phyloP scores from a whole-genome alignment of 2,329 filamentous ascomycete genomes.

The Scleromitrula shiraiana region DNA sequence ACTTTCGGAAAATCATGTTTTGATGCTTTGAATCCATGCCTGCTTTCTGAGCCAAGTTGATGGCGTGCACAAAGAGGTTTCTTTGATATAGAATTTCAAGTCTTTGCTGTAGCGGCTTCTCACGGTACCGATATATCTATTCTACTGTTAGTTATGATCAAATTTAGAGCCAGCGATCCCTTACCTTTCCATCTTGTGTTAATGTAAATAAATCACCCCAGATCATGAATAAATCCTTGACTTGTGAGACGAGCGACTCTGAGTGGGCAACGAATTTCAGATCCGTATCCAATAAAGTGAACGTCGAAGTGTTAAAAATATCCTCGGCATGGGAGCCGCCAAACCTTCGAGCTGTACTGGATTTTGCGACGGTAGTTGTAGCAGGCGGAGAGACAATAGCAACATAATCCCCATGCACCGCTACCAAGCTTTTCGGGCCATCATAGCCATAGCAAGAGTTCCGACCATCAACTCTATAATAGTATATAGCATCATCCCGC shows the following conservation, averaged over 20 bases:
- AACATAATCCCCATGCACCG: constrained; percentile 77
- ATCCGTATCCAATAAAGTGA: constrained; percentile 87
- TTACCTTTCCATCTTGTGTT: constrained; percentile 82
- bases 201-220: constrained; percentile 93
- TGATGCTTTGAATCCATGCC: constrained; percentile 74
- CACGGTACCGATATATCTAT: constrained; percentile 80
- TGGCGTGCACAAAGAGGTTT: constrained; percentile 84
- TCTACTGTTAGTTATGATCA: constrained; percentile 30
- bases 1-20: constrained; percentile 86
- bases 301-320: constrained; percentile 78
- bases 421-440: constrained; percentile 75
- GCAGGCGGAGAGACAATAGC: constrained; percentile 73
- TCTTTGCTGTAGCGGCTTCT: constrained; percentile 83
- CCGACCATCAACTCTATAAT: constrained; percentile 77
- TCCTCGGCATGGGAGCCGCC: constrained; percentile 66
- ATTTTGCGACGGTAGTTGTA: constrained; percentile 38
- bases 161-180: constrained; percentile 11
- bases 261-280: constrained; percentile 84
- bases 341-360: constrained; percentile 57
- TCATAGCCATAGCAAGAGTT: constrained; percentile 89
- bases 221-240: constrained; percentile 72
- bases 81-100: constrained; percentile 90
- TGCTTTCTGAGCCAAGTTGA: constrained; percentile 85
- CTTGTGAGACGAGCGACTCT: constrained; percentile 72
- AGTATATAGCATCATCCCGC: constrained; percentile 91